A percentile compares a stretch with the other conserved stretches of the same genome.
phyloP scores from a whole-genome alignment of 495 filamentous ascomycete species.

The Penicillium ochrochloron region DNA sequence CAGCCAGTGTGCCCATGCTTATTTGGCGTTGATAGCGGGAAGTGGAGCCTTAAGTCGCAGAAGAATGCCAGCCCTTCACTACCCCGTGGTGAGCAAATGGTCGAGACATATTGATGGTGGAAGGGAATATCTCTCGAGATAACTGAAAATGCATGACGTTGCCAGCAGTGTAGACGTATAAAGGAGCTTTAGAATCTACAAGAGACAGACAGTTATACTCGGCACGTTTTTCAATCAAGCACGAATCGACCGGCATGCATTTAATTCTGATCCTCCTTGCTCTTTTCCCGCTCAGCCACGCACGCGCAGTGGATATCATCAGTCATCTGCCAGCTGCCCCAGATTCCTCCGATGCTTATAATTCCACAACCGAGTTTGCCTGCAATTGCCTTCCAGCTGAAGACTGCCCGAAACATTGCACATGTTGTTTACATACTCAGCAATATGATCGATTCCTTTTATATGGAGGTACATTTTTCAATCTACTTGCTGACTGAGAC shows the following conservation, averaged over 20 bases:
- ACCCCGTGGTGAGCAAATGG: not conserved
- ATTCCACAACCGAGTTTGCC: not conserved
- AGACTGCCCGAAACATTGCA: not conserved
- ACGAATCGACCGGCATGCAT: not conserved
- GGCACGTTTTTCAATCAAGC: not conserved
- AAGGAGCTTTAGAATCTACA: not conserved
- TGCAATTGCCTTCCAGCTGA: slow-evolving; percentile 1
- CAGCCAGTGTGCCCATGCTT: not conserved
- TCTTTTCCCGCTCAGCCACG: not conserved
- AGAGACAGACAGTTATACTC: not conserved
- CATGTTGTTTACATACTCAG: not conserved
- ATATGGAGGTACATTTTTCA: not conserved
- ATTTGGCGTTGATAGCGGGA: slow-evolving; percentile 3
- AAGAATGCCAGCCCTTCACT: slow-evolving; percentile 1
- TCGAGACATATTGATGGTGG: not conserved
- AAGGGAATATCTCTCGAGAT: not conserved
- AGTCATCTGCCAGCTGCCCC: not conserved
- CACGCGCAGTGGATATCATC: not conserved
- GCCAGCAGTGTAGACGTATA: not conserved
- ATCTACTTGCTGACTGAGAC: not conserved
- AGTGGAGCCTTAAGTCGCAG: not conserved
- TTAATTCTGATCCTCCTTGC: not conserved
- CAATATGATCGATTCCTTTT: slow-evolving; percentile 1
- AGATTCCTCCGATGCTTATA: not conserved
- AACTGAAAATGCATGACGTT: slow-evolving; percentile 1